Evolutionary conservation across 208 protist species (phyloP).

Genomic region (Polymyxa betae): DNA sequence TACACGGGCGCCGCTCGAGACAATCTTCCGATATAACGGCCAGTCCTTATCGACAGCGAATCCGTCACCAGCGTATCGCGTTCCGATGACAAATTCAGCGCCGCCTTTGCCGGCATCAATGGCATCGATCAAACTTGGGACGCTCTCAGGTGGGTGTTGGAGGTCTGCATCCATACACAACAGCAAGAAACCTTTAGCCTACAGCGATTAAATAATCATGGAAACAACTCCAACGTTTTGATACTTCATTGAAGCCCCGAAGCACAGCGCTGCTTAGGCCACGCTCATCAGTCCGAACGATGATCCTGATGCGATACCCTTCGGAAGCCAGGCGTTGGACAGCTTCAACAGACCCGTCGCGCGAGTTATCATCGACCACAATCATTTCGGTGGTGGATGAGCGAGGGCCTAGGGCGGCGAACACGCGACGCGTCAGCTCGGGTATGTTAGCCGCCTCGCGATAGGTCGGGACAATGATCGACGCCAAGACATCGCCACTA

Average conservation of each 20-base stretch:
- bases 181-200: slow-evolving; percentile 57
- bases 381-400: slow-evolving; percentile 59
- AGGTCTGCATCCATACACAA: slow-evolving; percentile 70
- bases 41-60: slow-evolving; percentile 58
- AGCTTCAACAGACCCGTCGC: slow-evolving; percentile 56
- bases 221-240: not conserved
- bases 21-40: slow-evolving; percentile 60
- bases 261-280: slow-evolving; percentile 63
- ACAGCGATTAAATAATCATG: not conserved
- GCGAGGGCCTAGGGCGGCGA: slow-evolving; percentile 29
- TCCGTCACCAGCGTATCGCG: slow-evolving; percentile 58
- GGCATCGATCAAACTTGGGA: slow-evolving; percentile 58
- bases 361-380: slow-evolving; percentile 67
- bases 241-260: slow-evolving; percentile 58
- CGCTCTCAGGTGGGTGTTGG: slow-evolving; percentile 65
- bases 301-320: slow-evolving; percentile 55
- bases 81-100: slow-evolving; percentile 63
- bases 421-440: slow-evolving; percentile 58
- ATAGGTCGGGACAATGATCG: slow-evolving; percentile 65
- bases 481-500: slow-evolving; percentile 27
- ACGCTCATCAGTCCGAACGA: slow-evolving; percentile 60
- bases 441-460: slow-evolving; percentile 59
- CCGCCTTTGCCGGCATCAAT: slow-evolving; percentile 28
- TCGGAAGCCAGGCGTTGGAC: not conserved
- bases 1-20: slow-evolving; percentile 63